Conservation (phyloP, 1,284 basidiomycete genomes). For the Ceratobasidium sp. region DNA sequence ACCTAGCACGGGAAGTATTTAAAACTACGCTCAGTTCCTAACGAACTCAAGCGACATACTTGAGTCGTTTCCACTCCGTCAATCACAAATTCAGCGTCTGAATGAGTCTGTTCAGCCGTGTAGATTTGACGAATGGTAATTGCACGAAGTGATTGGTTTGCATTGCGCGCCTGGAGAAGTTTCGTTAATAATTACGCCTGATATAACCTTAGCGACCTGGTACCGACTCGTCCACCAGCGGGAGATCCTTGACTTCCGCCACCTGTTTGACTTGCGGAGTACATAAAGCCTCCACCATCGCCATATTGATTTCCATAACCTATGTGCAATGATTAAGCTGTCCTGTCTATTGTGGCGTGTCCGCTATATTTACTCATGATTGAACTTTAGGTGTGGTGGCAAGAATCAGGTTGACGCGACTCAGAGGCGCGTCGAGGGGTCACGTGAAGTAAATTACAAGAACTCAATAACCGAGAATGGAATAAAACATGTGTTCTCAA, state of each 20-base stretch:
- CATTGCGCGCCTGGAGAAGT: conserved; percentile 13
- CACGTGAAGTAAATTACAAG: conserved; percentile 34
- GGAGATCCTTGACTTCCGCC: conserved; percentile 34
- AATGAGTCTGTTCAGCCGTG: conserved; percentile 80
- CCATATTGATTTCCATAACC: conserved; percentile 28
- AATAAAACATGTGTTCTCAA: not conserved
- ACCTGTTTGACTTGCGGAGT: conserved; percentile 31
- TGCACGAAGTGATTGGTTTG: conserved; percentile 74
- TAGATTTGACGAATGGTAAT: conserved; percentile 84
- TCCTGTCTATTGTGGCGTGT: not conserved
- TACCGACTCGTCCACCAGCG: conserved; percentile 24
- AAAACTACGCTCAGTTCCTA: not conserved
- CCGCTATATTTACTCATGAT: conserved; percentile 17
- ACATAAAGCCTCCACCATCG: conserved; percentile 33
- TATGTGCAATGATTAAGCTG: not conserved
- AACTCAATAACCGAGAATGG: not conserved
- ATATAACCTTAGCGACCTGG: not conserved
- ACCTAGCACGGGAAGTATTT: conserved; percentile 49
- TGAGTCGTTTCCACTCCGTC: conserved; percentile 84
- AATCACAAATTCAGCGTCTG: conserved; percentile 87
- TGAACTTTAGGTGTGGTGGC: not conserved
- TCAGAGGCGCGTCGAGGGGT: conserved; percentile 7
- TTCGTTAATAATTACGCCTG: not conserved
- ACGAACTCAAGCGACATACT: conserved; percentile 54
- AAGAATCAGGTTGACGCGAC: conserved; percentile 8